Percentiles rank a stretch among this genome's conserved stretches.
These are phyloP conservation scores for Phytophthora pseudosyringae DNA, from an alignment of 352 stramenopile species.

Conservation along the genomic window DNA sequence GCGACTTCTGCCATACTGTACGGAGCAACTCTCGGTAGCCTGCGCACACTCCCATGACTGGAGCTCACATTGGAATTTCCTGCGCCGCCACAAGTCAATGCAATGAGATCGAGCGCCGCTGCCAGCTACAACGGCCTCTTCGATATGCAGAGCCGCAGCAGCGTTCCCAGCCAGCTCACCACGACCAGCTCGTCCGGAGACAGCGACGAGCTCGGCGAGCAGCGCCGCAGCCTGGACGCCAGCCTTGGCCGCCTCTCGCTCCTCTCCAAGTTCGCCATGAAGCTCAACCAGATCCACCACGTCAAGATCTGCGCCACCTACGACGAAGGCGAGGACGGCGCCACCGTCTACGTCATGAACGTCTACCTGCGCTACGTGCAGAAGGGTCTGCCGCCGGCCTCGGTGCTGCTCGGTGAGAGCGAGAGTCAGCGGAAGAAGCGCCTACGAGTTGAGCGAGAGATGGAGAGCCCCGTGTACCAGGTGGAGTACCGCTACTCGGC, in stretches of 20 bases:
- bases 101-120: constrained; percentile 14
- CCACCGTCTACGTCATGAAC: constrained; percentile 63
- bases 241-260: constrained; percentile 33
- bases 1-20: background rate
- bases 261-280: constrained; percentile 54
- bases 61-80: constrained; percentile 25
- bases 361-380: constrained; percentile 54
- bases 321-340: constrained; percentile 37
- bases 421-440: constrained; percentile 23
- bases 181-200: constrained; percentile 22
- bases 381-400: constrained; percentile 49
- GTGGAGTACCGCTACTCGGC: constrained; percentile 63
- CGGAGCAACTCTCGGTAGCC: no score
- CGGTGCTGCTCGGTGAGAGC: constrained; percentile 17
- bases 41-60: background rate
- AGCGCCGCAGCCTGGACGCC: constrained; percentile 3
- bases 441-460: constrained; percentile 19
- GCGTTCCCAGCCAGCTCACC: constrained; percentile 19
- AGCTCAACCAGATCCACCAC: constrained; percentile 67
- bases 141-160: constrained; percentile 22
- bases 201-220: constrained; percentile 12
- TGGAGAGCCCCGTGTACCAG: constrained; percentile 47
- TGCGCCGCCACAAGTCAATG: background rate
- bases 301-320: constrained; percentile 49
- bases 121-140: constrained; percentile 8